Evolutionary conservation across 371 early-diverging fungal species (phyloP).

Genomic region (Catenaria anguillulae): DNA sequence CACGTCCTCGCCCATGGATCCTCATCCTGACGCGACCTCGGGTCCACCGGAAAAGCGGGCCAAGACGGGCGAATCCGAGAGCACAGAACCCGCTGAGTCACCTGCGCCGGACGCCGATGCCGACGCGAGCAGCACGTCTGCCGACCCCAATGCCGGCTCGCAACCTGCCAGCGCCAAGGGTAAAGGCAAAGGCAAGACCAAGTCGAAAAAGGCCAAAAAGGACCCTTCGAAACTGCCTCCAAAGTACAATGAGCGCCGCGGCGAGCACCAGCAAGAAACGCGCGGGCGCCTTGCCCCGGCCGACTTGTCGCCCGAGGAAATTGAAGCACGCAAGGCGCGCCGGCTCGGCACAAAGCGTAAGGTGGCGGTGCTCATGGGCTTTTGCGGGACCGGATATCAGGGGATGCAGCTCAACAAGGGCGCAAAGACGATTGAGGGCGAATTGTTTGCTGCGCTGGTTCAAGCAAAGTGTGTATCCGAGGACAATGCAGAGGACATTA

Average conservation of each 20-base stretch:
- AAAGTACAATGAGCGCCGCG: not conserved
- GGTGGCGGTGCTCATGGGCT: conserved; percentile 76
- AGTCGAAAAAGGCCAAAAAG: no score
- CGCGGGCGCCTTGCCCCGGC: no score
- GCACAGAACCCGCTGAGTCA: no score
- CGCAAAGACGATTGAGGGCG: conserved; percentile 61
- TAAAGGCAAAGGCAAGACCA: not conserved
- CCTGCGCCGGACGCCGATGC: no score
- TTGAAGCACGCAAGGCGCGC: not conserved
- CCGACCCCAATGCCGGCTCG: no score
- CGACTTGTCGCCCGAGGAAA: not conserved
- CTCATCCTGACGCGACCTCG: no score
- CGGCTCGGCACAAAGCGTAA: conserved; percentile 60
- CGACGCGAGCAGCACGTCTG: no score
- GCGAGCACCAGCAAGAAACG: not conserved
- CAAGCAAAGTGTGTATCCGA: conserved; percentile 56
- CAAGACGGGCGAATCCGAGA: no score
- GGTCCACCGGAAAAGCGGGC: no score
- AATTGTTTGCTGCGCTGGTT: conserved; percentile 57
- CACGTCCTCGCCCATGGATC: no score
- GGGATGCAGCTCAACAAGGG: conserved; percentile 85
- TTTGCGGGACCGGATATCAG: conserved; percentile 85
- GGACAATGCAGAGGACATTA: conserved; percentile 55
- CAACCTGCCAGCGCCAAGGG: not conserved
- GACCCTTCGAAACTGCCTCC: no score